These are phyloP conservation scores for Plantago major DNA, from an alignment of 257 asterid genomes.

Conservation along the genomic window DNA sequence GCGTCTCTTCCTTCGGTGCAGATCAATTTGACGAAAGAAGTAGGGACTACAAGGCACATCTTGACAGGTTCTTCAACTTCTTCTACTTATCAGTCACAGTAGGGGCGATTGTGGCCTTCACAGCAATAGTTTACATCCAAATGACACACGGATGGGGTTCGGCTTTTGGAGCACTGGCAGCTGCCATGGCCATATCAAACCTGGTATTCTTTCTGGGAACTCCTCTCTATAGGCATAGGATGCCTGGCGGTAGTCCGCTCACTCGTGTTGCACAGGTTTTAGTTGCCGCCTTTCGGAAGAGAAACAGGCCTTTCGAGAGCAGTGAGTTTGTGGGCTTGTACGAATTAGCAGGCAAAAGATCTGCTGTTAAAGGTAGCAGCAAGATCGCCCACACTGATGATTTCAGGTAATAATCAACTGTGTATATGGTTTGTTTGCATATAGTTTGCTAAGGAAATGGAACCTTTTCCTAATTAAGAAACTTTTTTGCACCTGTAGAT, in stretches of 20 bases:
- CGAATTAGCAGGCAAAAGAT: conserved; percentile 80
- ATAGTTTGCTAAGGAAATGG: not conserved
- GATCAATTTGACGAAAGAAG: conserved; percentile 91
- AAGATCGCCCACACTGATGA: conserved; percentile 84
- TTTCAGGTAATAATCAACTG: conserved; percentile 49
- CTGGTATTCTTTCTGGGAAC: conserved; percentile 86
- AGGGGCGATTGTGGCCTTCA: conserved; percentile 92
- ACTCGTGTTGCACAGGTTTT: conserved; percentile 92
- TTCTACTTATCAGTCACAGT: conserved; percentile 91
- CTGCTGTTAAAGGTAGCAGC: conserved; percentile 86
- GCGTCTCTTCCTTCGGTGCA: conserved; percentile 98
- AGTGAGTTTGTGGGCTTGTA: conserved; percentile 81
- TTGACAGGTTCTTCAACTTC: conserved; percentile 86
- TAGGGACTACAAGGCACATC: conserved; percentile 59
- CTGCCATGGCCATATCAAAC: conserved; percentile 92
- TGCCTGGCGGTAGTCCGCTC: conserved; percentile 95
- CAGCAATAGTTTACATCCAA: conserved; percentile 85
- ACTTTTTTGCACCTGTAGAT: conserved; percentile 33
- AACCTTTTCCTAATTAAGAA: conserved; percentile 4
- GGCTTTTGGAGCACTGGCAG: conserved; percentile 86
- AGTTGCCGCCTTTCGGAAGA: conserved; percentile 78
- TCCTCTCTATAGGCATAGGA: conserved; percentile 81
- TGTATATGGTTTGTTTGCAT: not conserved
- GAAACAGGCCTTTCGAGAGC: conserved; percentile 56
- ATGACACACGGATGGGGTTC: conserved; percentile 91